These are phyloP conservation scores for Cucumis hystrix DNA, from an alignment of 306 rosid genomes.

Conservation along the genomic window DNA sequence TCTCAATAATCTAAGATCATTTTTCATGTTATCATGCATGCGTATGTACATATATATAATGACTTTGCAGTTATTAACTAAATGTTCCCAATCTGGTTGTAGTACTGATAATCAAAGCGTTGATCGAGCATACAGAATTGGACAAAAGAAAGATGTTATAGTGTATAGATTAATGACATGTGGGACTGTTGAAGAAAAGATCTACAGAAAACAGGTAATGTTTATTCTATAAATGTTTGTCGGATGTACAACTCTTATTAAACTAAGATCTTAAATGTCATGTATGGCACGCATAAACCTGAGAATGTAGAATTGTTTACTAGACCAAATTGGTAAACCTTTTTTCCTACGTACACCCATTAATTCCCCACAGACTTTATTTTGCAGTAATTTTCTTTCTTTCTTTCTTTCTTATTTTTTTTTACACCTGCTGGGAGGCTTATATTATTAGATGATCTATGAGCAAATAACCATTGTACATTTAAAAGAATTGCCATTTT, in stretches of 20 bases:
- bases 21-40: neutral
- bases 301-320: neutral
- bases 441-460: neutral
- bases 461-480: neutral
- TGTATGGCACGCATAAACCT: neutral
- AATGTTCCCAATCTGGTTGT: slow-evolving; percentile 17
- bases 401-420: neutral
- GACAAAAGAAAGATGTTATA: slow-evolving; percentile 80
- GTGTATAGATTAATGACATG: slow-evolving; percentile 91
- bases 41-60: neutral
- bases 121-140: slow-evolving; percentile 95
- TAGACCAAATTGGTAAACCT: neutral
- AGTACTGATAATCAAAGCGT: slow-evolving; percentile 95
- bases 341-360: neutral
- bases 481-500: neutral
- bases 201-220: slow-evolving; percentile 80
- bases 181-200: slow-evolving; percentile 96
- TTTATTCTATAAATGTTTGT: neutral
- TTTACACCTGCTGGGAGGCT: neutral
- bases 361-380: neutral
- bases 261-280: neutral
- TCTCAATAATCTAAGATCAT: neutral
- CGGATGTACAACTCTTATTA: neutral
- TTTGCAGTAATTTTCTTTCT: neutral
- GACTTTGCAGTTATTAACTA: neutral